Evolutionary conservation across 2,329 filamentous ascomycete species (phyloP).

Genomic region (Knufia fluminis): DNA sequence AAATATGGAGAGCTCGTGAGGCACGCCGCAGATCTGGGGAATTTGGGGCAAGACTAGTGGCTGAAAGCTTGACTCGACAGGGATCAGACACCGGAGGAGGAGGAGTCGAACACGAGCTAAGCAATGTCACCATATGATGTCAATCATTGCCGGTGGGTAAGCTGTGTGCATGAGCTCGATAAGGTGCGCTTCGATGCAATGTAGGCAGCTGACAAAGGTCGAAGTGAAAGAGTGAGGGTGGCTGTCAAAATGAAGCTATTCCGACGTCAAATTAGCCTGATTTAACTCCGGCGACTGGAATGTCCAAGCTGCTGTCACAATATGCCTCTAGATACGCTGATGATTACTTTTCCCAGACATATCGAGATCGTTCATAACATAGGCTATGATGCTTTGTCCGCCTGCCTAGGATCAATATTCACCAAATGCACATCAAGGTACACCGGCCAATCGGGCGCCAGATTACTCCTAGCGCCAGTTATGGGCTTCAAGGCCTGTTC

Average conservation of each 20-base stretch:
- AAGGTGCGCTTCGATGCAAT: not conserved
- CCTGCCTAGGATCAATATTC: conserved; percentile 24
- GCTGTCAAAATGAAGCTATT: not conserved
- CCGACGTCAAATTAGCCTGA: not conserved
- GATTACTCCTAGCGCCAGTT: conserved; percentile 24
- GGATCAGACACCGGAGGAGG: not conserved
- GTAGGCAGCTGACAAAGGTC: not conserved
- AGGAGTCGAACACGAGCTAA: too few species aligned
- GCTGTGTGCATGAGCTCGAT: too few species aligned
- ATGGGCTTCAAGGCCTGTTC: conserved; percentile 26
- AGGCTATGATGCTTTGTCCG: conserved; percentile 7
- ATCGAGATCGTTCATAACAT: too few species aligned
- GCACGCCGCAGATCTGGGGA: conserved; percentile 2
- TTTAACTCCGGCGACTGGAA: too few species aligned
- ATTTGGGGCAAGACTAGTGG: not conserved
- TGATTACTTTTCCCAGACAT: too few species aligned
- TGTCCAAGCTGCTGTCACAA: too few species aligned
- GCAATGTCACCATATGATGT: conserved; percentile 4
- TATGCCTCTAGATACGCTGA: too few species aligned
- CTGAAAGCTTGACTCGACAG: conserved; percentile 1
- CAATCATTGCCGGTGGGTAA: not conserved
- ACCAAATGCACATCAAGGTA: conserved; percentile 36
- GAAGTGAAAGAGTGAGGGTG: not conserved
- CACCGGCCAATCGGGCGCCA: conserved; percentile 37
- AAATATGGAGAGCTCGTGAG: not conserved